Conservation (phyloP, 192 early-diverging fungal species). For the Allomyces macrogynus region DNA sequence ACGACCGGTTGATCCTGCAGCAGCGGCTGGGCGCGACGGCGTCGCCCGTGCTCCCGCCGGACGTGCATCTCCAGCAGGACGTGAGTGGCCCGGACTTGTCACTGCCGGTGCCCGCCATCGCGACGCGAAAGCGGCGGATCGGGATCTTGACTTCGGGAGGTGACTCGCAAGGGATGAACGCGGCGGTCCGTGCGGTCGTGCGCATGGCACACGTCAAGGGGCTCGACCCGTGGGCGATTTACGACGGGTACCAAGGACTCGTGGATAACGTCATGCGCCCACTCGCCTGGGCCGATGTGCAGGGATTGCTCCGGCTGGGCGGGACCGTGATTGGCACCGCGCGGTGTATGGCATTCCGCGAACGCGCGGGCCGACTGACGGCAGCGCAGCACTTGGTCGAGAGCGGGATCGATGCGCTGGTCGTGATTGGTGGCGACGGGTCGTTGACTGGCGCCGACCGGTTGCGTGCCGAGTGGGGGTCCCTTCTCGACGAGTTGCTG, state of each 20-base stretch:
- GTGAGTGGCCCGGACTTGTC: not conserved
- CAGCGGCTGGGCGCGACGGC: no score
- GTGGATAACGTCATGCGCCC: constrained; percentile 69
- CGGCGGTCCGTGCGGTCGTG: constrained; percentile 75
- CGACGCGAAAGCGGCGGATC: constrained; percentile 43
- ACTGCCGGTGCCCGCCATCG: not conserved
- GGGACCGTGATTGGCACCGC: constrained; percentile 92
- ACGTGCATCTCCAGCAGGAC: constrained; percentile 1
- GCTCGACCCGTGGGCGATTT: constrained; percentile 71
- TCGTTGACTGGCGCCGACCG: constrained; percentile 87
- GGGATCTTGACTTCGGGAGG: constrained; percentile 87
- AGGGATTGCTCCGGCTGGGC: constrained; percentile 63
- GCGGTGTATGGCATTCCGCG: constrained; percentile 67
- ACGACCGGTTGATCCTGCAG: no score
- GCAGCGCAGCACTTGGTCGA: constrained; percentile 69
- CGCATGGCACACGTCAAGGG: constrained; percentile 62
- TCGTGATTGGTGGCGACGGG: constrained; percentile 93
- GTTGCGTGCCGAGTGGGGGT: constrained; percentile 78
- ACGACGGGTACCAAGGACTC: constrained; percentile 91
- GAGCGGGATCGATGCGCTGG: constrained; percentile 79
- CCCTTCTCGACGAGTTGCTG: constrained; percentile 55
- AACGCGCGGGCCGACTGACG: constrained; percentile 58
- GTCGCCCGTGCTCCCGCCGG: not conserved
- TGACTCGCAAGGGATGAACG: constrained; percentile 95
- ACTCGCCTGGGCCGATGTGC: constrained; percentile 78